Base-by-base conservation (phyloP, 495 filamentous ascomycete species). In the Pyrenopolyporus hunteri region DNA sequence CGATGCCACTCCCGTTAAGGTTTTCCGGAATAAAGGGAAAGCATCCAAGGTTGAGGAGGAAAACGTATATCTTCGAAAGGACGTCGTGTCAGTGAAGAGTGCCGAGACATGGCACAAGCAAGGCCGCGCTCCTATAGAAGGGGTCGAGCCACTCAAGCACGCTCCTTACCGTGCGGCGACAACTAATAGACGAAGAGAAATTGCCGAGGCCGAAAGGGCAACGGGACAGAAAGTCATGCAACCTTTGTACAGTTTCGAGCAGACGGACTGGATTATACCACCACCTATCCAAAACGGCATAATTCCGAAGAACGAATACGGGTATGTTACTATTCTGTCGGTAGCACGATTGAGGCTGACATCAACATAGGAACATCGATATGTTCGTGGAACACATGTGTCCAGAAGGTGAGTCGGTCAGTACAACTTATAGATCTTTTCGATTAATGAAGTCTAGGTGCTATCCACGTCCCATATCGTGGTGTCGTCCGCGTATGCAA, bases 101-200 rank as follows among this genome's bases (percentile, higher is more conserved):
- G 87, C 88, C 11, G 94, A 99, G 67, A 95, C 89, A 39, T 98
- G 95, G 95, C 95, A 97, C 68, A 96, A 96, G 68, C 95, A 98
- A 82, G 94, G 94, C 17, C 85, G 93, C 1, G 86, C 83, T 26
- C 81, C 95, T 8, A 83, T 80, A 8, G 68, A 78, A 0, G 91
- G 90, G 16, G 83, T 87, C 55, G 76, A 86, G 28, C 89, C 93
- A 0, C 76, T 97, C 33, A 99, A 99, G 68, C 81, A 80, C 29
- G 94, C 97, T 0, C 91, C 93, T 7, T 90, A 93, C 68, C 88
- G 94, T 26, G 94, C 92, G 31, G 93, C 96, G 5, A 98, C 94
- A 0, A 83, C 91, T 10, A 87, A 87, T 35, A 85, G 93, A 31
- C 93, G 93, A 69, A 89, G 92, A 42, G 94, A 96, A 71, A 87